These are phyloP conservation scores for Combretum micranthum DNA, from an alignment of 345 rosid species.

Conservation along the genomic window DNA sequence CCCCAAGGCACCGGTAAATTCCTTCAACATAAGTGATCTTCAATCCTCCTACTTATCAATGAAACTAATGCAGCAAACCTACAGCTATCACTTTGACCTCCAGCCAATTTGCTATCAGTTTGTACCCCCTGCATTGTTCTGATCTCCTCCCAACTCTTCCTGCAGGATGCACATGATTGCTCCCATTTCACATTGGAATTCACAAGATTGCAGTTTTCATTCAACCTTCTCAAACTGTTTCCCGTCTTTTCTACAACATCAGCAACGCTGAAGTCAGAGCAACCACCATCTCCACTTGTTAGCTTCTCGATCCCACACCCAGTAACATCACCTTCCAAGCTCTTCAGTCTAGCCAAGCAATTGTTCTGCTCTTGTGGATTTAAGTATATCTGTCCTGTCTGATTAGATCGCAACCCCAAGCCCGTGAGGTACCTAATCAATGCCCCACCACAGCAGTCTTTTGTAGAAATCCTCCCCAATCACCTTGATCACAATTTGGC, in stretches of 20 bases:
- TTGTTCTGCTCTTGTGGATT: slow-evolving; percentile 25
- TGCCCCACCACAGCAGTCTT: slow-evolving; percentile 23
- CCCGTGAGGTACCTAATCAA: slow-evolving; percentile 23
- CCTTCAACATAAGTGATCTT: slow-evolving; percentile 18
- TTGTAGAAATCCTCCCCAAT: slow-evolving; percentile 36
- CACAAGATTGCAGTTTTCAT: slow-evolving; percentile 15
- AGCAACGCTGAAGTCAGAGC: slow-evolving; percentile 28
- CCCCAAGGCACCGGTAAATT: slow-evolving; percentile 25
- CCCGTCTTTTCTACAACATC: slow-evolving; percentile 24
- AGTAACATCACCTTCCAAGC: slow-evolving; percentile 13
- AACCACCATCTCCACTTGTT: slow-evolving; percentile 25
- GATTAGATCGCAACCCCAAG: slow-evolving; percentile 24
- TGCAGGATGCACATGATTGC: slow-evolving; percentile 20
- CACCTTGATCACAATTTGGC: slow-evolving; percentile 19
- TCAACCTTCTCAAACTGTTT: slow-evolving; percentile 12
- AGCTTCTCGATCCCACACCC: slow-evolving; percentile 39
- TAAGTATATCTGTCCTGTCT: slow-evolving; percentile 25
- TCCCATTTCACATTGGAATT: slow-evolving; percentile 13
- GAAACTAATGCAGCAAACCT: slow-evolving; percentile 35
- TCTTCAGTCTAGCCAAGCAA: slow-evolving; percentile 22
- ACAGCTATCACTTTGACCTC: slow-evolving; percentile 20
- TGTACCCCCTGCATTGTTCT: neutral
- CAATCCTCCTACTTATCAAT: slow-evolving; percentile 26
- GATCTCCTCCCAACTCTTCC: slow-evolving; percentile 27
- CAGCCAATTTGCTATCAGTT: neutral